Conservation (phyloP, 257 asterid genomes). For the Rauvolfia tetraphylla region DNA sequence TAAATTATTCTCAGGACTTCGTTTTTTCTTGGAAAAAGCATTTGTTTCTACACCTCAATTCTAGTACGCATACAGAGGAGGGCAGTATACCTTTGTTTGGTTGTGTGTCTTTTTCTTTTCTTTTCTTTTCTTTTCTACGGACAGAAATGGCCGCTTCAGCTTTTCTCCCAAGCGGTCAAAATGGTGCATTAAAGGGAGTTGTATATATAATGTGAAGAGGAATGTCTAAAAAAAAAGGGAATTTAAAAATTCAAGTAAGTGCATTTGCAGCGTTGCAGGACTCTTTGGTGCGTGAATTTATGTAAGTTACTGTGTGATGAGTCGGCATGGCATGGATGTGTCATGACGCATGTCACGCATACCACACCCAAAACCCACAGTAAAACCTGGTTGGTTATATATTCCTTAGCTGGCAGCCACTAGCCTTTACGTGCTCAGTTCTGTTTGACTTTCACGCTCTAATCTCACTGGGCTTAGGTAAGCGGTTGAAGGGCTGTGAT, state of each 20-base stretch:
- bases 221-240: not conserved
- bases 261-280: not conserved
- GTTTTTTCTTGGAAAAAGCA: not conserved
- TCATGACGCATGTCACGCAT: constrained; percentile 19
- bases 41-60: not conserved
- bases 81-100: constrained; percentile 24
- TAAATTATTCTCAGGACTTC: not conserved
- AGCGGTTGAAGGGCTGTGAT: not conserved
- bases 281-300: not conserved
- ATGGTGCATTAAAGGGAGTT: constrained; percentile 11
- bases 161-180: constrained; percentile 36
- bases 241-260: not conserved
- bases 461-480: not conserved
- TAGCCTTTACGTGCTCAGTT: not conserved
- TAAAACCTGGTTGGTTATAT: constrained; percentile 19
- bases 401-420: constrained; percentile 17
- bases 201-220: not conserved
- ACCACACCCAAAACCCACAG: constrained; percentile 10
- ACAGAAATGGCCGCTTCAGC: constrained; percentile 20
- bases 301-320: constrained; percentile 12
- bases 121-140: not conserved
- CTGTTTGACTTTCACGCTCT: not conserved
- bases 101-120: constrained; percentile 10
- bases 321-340: constrained; percentile 28
- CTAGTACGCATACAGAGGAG: not conserved